These are phyloP conservation scores for Macrolepiota dolichaula DNA, from an alignment of 768 basidiomycete species.

Conservation along the genomic window DNA sequence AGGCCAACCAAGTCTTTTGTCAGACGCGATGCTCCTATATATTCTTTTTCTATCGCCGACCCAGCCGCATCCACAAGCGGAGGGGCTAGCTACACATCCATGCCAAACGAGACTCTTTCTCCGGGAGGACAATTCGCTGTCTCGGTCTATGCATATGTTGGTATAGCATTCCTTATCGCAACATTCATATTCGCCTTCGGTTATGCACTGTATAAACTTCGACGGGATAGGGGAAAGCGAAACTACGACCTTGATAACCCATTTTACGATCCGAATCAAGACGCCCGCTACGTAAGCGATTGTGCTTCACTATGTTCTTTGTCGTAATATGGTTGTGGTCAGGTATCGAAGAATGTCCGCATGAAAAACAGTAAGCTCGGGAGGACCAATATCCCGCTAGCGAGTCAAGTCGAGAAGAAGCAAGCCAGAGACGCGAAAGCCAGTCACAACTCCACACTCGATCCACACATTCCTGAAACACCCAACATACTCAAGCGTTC, in stretches of 20 bases:
- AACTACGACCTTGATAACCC: conserved; percentile 9
- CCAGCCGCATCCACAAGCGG: background rate
- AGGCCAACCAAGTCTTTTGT: background rate
- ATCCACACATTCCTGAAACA: conserved; percentile 13
- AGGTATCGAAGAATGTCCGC: conserved; percentile 6
- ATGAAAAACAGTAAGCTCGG: conserved; percentile 4
- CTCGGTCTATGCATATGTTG: background rate
- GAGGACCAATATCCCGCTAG: background rate
- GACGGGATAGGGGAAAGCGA: conserved; percentile 4
- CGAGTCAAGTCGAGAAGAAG: conserved; percentile 2
- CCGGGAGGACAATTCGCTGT: conserved; percentile 13
- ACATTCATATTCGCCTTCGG: conserved; percentile 18
- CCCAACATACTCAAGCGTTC: conserved; percentile 4
- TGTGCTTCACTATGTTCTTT: background rate
- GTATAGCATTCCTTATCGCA: no score
- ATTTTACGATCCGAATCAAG: conserved; percentile 2
- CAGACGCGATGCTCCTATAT: conserved; percentile 1
- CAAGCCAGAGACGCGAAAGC: conserved; percentile 1
- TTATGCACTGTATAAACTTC: conserved; percentile 11
- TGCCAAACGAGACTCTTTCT: conserved; percentile 7
- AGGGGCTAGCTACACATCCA: conserved; percentile 5
- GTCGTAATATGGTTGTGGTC: background rate
- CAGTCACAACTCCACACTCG: background rate
- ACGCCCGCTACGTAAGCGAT: background rate
- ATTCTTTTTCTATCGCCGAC: conserved; percentile 3